These are phyloP conservation scores for Helianthus annuus DNA, from an alignment of 129 eudicot genomes.

Conservation along the genomic window DNA sequence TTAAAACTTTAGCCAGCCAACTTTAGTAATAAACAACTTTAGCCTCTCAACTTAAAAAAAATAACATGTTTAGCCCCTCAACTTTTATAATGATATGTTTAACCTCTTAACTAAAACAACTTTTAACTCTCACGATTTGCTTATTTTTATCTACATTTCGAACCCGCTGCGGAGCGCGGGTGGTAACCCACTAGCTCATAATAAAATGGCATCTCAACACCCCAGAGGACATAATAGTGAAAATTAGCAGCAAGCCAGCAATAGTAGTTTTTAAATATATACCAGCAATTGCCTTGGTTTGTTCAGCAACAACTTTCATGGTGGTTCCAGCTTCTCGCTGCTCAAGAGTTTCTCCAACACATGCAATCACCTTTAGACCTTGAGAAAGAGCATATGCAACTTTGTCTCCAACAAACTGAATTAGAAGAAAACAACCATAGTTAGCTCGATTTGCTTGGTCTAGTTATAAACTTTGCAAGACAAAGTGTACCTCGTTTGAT, in stretches of 20 bases:
- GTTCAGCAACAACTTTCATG: constrained; percentile 96
- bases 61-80: no score
- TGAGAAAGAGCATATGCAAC: constrained; percentile 94
- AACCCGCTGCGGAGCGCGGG: no score
- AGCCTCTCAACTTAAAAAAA: no score
- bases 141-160: no score
- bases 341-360: constrained; percentile 96
- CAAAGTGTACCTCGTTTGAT: constrained; percentile 70
- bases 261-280: neutral
- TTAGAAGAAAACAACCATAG: constrained; percentile 4
- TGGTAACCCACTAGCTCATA: no score
- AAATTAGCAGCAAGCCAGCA: neutral
- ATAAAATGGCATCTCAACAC: no score
- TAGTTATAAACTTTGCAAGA: constrained; percentile 5
- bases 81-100: no score
- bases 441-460: neutral
- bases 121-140: no score
- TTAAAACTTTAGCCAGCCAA: no score
- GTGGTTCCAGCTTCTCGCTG: constrained; percentile 95
- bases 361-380: constrained; percentile 96
- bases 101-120: no score
- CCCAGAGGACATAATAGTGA: no score
- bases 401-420: constrained; percentile 93
- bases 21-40: no score
- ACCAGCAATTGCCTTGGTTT: constrained; percentile 97